Evolutionary conservation across 2,329 filamentous ascomycete species (phyloP).

Genomic region (Aspergillus uvarum): DNA sequence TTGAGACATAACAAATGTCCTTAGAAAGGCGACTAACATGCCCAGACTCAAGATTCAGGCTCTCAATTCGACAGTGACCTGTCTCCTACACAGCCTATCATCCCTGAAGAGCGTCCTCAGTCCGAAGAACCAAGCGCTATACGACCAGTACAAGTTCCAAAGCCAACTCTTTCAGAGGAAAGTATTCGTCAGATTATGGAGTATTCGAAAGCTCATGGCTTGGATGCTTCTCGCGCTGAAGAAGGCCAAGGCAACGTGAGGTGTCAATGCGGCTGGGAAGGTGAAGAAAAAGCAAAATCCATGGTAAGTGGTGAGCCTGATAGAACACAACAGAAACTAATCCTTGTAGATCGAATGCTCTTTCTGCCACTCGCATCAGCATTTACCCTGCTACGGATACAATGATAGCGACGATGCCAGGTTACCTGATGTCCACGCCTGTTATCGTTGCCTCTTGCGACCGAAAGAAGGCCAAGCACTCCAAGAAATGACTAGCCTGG

Average conservation of each 20-base stretch:
- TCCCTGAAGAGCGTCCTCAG: neutral
- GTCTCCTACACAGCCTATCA: constrained; percentile 30
- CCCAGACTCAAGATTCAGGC: constrained; percentile 22
- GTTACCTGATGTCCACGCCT: constrained; percentile 45
- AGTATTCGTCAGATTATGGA: constrained; percentile 21
- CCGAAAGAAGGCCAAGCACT: constrained; percentile 28
- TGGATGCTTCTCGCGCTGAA: neutral
- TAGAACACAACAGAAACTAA: constrained; percentile 11
- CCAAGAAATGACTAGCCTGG: constrained; percentile 28
- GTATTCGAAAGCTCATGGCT: constrained; percentile 6
- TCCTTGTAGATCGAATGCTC: constrained; percentile 42
- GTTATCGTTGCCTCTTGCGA: constrained; percentile 48
- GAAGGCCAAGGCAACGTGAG: constrained; percentile 19
- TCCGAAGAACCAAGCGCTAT: constrained; percentile 5
- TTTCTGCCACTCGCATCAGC: constrained; percentile 48
- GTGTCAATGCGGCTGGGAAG: constrained; percentile 45
- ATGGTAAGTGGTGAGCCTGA: constrained; percentile 38
- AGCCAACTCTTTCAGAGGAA: constrained; percentile 19
- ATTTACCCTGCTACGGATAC: constrained; percentile 50
- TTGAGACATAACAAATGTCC: neutral
- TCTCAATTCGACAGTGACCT: constrained; percentile 24
- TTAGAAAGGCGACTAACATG: constrained; percentile 7
- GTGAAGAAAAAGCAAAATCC: constrained; percentile 38
- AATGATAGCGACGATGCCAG: constrained; percentile 36
- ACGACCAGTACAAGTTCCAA: constrained; percentile 9